These are phyloP conservation scores for Pseudogymnoascus sp. DNA, from an alignment of 2,329 filamentous ascomycete species.

Conservation along the genomic window DNA sequence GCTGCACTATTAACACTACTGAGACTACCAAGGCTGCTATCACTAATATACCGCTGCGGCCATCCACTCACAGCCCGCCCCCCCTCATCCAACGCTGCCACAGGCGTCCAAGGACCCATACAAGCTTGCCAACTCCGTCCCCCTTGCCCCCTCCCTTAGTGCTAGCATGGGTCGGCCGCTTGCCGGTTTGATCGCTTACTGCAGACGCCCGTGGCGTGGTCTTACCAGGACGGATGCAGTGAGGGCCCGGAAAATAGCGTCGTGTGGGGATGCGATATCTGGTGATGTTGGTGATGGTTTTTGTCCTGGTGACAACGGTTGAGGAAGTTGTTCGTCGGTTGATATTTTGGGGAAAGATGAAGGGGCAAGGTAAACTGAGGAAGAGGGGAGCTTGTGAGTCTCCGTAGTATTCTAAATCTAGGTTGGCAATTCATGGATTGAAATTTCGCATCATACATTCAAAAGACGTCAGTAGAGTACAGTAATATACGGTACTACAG, in stretches of 20 bases:
- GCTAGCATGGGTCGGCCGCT: slow-evolving; percentile 4
- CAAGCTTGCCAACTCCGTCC: not conserved
- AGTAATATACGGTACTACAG: not conserved
- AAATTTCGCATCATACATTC: not conserved
- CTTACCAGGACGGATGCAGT: not conserved
- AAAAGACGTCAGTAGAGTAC: not conserved
- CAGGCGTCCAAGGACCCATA: not conserved
- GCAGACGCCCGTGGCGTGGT: not conserved
- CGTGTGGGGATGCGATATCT: slow-evolving; percentile 2
- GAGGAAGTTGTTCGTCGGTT: not conserved
- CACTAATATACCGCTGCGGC: not conserved
- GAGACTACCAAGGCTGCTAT: not conserved
- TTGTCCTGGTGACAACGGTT: not conserved
- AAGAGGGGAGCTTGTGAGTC: not conserved
- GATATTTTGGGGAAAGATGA: not conserved
- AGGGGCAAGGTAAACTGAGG: not conserved
- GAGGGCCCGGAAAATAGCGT: not conserved
- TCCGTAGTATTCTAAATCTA: not conserved
- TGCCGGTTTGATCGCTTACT: slow-evolving; percentile 6
- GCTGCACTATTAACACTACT: not conserved
- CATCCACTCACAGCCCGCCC: not conserved
- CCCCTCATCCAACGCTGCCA: not conserved
- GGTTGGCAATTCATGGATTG: not conserved
- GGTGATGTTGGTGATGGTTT: not conserved
- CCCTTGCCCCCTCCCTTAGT: not conserved